Evolutionary conservation across 2,329 filamentous ascomycete species (phyloP).

Genomic region (Fusarium subtropicale): DNA sequence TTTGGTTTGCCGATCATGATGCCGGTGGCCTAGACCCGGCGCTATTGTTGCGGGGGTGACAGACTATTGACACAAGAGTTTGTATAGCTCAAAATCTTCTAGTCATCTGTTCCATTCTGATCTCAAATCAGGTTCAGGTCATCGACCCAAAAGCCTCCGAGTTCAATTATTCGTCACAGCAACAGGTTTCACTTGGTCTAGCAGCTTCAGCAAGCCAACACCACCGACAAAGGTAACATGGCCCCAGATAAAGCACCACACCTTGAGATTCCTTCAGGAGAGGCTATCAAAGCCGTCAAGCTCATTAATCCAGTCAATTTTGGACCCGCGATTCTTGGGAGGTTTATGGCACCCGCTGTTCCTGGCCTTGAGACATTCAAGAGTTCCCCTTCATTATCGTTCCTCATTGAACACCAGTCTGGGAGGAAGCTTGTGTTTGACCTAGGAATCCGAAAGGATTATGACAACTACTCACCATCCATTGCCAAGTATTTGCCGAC

Average conservation of each 20-base stretch:
- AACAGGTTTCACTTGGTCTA: background rate
- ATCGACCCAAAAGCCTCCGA: background rate
- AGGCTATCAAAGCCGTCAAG: slow-evolving; percentile 41
- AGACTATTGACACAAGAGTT: background rate
- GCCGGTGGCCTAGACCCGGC: slow-evolving; percentile 10
- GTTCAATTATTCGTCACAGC: background rate
- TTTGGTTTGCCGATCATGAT: background rate
- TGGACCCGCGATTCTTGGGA: slow-evolving; percentile 53
- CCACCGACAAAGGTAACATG: background rate
- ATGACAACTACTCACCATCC: slow-evolving; percentile 44
- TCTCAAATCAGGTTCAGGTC: background rate
- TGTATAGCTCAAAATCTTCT: background rate
- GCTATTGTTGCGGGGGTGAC: slow-evolving; percentile 2
- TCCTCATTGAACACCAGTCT: slow-evolving; percentile 47
- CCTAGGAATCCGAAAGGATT: slow-evolving; percentile 49
- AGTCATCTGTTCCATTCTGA: background rate
- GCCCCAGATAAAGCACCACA: background rate
- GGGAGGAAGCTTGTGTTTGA: slow-evolving; percentile 49
- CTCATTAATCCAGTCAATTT: slow-evolving; percentile 56
- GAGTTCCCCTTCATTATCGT: slow-evolving; percentile 47
- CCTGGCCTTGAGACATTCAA: slow-evolving; percentile 51
- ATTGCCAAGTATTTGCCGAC: slow-evolving; percentile 46
- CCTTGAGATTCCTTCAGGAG: slow-evolving; percentile 22
- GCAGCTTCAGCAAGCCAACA: background rate
- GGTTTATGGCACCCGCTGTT: slow-evolving; percentile 55